phyloP scores from a whole-genome alignment of 257 asterid genomes.

The Gardenia jasminoides region DNA sequence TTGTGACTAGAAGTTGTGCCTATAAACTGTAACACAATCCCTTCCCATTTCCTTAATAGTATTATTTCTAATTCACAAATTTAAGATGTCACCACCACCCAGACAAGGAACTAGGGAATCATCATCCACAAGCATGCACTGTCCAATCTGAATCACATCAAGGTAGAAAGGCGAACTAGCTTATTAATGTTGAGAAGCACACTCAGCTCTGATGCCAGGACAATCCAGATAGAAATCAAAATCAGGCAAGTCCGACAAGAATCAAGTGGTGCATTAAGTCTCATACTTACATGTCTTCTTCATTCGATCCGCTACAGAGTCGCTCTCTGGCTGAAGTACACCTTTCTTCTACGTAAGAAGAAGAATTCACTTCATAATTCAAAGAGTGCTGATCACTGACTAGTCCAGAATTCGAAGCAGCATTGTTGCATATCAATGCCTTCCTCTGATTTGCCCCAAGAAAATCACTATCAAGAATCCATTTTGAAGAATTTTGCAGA shows the following conservation, averaged over 20 bases:
- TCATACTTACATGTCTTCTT: slow-evolving; percentile 34
- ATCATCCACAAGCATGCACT: not conserved
- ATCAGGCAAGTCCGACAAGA: not conserved
- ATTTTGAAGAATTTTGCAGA: slow-evolving; percentile 1
- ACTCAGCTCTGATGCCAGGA: not conserved
- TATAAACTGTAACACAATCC: no score
- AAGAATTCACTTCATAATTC: slow-evolving; percentile 19
- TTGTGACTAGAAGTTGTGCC: no score
- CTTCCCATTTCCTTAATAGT: no score
- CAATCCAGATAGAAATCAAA: not conserved
- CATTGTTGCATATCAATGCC: slow-evolving; percentile 21
- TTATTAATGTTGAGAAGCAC: not conserved
- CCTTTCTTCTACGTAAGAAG: slow-evolving; percentile 19
- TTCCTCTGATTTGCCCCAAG: slow-evolving; percentile 19
- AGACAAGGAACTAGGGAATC: not conserved
- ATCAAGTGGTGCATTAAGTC: not conserved
- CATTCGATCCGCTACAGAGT: slow-evolving; percentile 29
- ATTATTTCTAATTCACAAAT: not conserved
- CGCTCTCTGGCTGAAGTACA: slow-evolving; percentile 23
- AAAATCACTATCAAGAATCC: slow-evolving; percentile 9
- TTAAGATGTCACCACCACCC: not conserved
- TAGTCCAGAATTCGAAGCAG: slow-evolving; percentile 23
- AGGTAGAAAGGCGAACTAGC: not conserved
- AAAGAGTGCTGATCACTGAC: slow-evolving; percentile 19
- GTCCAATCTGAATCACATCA: not conserved